Conservation (phyloP, 192 early-diverging fungal species). For the Spizellomyces sp. region DNA sequence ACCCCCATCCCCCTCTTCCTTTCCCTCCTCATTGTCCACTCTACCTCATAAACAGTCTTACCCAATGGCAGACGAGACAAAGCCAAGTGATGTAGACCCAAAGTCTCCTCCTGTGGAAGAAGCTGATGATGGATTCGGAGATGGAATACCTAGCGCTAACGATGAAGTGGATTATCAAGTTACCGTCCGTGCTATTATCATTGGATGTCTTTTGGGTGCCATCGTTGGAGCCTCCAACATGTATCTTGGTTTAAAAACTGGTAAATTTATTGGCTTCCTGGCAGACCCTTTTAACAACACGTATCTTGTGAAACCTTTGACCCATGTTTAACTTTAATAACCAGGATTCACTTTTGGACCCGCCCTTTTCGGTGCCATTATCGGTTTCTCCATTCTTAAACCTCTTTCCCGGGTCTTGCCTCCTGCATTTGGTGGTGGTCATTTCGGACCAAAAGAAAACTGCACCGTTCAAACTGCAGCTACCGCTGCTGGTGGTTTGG, state of each 20-base stretch:
- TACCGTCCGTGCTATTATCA: slow-evolving; percentile 53
- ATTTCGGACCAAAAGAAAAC: slow-evolving; percentile 82
- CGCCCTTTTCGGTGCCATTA: slow-evolving; percentile 33
- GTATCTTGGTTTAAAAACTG: slow-evolving; percentile 81
- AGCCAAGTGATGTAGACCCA: no score
- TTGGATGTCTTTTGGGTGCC: slow-evolving; percentile 64
- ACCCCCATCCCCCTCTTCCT: no score
- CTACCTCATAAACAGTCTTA: no score
- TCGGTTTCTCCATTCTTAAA: slow-evolving; percentile 76
- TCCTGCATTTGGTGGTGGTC: slow-evolving; percentile 47
- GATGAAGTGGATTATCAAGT: background rate
- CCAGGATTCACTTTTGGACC: slow-evolving; percentile 39
- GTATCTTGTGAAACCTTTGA: no score
- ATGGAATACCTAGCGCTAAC: no score
- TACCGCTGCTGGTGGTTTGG: slow-evolving; percentile 82
- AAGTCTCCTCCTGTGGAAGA: no score
- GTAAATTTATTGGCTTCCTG: no score
- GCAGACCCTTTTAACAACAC: no score
- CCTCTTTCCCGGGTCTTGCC: slow-evolving; percentile 41
- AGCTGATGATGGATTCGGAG: no score
- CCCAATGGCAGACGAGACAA: no score
- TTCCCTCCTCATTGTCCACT: no score
- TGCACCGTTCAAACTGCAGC: slow-evolving; percentile 85
- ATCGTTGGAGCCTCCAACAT: slow-evolving; percentile 83
- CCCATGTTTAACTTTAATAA: background rate